Evolutionary conservation across 1,284 basidiomycete species (phyloP).

Genomic region (Leccinum variabile): DNA sequence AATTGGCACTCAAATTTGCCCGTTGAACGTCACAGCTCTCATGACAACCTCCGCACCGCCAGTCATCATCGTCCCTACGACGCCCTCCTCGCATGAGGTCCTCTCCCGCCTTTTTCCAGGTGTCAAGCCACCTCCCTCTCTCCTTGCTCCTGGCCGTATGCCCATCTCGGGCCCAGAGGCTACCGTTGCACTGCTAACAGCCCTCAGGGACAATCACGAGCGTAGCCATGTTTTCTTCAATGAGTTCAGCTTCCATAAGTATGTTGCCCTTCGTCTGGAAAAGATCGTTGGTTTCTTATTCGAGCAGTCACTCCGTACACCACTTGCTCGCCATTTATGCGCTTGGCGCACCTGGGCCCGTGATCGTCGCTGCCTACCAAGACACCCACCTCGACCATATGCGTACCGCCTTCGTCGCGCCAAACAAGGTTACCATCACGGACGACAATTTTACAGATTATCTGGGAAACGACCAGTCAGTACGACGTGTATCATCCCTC

Average conservation of each 20-base stretch:
- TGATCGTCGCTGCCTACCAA: conserved; percentile 42
- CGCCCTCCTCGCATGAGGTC: conserved; percentile 18
- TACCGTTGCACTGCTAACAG: conserved; percentile 41
- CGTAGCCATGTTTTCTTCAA: conserved; percentile 65
- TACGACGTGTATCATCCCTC: neutral
- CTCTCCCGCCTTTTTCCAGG: conserved; percentile 41
- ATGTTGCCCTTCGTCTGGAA: conserved; percentile 5
- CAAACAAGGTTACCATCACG: conserved; percentile 35
- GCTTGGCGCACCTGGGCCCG: conserved; percentile 40
- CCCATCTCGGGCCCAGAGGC: conserved; percentile 54
- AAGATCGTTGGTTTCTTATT: conserved; percentile 2
- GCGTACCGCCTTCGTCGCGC: conserved; percentile 38
- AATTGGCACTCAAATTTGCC: too few species aligned
- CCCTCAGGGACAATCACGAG: conserved; percentile 57
- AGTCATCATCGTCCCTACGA: too few species aligned
- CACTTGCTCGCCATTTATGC: conserved; percentile 43
- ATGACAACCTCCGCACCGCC: too few species aligned
- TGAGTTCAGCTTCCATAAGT: conserved; percentile 60
- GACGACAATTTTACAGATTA: conserved; percentile 42
- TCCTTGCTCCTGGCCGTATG: conserved; percentile 37
- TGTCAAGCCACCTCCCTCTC: conserved; percentile 38
- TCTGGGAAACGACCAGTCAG: conserved; percentile 43
- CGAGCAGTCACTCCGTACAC: conserved; percentile 41
- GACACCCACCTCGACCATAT: conserved; percentile 36
- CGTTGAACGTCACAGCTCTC: too few species aligned